A percentile compares a stretch with the other conserved stretches of the same genome.
Conservation (phyloP, 129 eudicot genomes). For the Centaurea solstitialis region DNA sequence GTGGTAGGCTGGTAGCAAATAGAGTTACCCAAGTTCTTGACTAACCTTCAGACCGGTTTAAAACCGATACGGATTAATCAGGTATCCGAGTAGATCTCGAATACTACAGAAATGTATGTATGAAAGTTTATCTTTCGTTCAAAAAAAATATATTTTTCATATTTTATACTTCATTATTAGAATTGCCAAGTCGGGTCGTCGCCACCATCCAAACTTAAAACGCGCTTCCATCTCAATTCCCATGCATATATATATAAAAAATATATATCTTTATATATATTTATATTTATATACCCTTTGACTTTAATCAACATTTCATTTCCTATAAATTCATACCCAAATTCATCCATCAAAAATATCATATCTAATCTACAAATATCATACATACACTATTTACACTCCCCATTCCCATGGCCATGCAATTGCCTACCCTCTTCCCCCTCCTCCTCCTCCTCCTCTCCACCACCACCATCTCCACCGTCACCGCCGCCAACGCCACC, state of each 20-base stretch:
- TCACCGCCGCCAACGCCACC: constrained; percentile 15
- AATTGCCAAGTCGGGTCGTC: neutral
- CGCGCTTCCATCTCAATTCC: neutral
- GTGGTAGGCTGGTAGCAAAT: too few species aligned
- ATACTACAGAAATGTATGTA: too few species aligned
- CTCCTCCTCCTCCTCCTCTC: neutral
- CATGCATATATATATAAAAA: neutral
- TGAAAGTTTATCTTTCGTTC: too few species aligned
- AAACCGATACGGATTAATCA: too few species aligned
- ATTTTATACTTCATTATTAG: neutral
- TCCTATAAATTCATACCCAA: neutral
- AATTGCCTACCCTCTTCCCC: neutral
- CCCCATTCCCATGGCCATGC: neutral
- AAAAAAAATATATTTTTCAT: too few species aligned
- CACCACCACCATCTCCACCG: constrained; percentile 1
- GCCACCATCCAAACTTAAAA: neutral
- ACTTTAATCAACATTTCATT: neutral
- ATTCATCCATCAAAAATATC: neutral
- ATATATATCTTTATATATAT: too few species aligned
- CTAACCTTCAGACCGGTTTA: too few species aligned
- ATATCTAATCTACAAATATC: too few species aligned
- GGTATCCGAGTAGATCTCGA: too few species aligned
- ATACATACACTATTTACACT: too few species aligned
- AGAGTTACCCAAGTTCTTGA: too few species aligned
- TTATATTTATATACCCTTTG: neutral